These are phyloP conservation scores for Amoebophrya sp. DNA, from an alignment of 169 alveolate species.

Conservation along the genomic window DNA sequence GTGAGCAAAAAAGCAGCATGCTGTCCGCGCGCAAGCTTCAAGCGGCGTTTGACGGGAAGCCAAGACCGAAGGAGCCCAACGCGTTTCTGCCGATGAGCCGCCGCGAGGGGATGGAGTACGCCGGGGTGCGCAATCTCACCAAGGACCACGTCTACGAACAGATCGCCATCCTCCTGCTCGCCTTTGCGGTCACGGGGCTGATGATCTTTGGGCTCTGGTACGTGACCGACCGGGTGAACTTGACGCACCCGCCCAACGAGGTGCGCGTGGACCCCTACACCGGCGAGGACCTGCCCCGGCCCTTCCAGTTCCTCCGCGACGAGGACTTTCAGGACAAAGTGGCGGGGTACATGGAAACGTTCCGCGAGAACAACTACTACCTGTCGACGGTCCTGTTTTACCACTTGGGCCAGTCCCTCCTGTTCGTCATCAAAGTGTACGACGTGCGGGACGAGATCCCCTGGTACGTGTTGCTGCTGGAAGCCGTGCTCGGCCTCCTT, in stretches of 20 bases:
- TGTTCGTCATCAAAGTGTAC: not conserved
- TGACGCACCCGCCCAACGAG: conserved; percentile 3
- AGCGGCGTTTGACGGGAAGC: not conserved
- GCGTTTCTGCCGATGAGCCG: conserved; percentile 8
- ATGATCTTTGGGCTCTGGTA: not conserved
- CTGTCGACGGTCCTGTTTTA: not conserved
- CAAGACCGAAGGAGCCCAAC: not conserved
- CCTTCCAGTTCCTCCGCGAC: not conserved
- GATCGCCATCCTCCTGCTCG: not conserved
- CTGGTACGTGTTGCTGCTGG: not conserved
- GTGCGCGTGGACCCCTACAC: not conserved
- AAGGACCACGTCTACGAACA: not conserved
- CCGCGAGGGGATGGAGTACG: not conserved
- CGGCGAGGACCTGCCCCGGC: conserved; percentile 23
- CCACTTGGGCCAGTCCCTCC: not conserved
- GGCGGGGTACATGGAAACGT: not conserved
- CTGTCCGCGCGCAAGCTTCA: too few relatives aligned
- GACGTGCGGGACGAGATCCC: not conserved
- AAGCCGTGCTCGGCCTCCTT: not conserved
- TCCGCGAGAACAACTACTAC: not conserved
- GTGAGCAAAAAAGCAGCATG: too few relatives aligned
- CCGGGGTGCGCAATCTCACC: not conserved
- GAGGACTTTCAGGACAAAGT: not conserved
- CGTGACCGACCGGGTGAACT: not conserved
- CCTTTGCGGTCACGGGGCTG: not conserved